Evolutionary conservation across 1,284 basidiomycete genomes (phyloP).

Genomic region (Chalciporus sp.): DNA sequence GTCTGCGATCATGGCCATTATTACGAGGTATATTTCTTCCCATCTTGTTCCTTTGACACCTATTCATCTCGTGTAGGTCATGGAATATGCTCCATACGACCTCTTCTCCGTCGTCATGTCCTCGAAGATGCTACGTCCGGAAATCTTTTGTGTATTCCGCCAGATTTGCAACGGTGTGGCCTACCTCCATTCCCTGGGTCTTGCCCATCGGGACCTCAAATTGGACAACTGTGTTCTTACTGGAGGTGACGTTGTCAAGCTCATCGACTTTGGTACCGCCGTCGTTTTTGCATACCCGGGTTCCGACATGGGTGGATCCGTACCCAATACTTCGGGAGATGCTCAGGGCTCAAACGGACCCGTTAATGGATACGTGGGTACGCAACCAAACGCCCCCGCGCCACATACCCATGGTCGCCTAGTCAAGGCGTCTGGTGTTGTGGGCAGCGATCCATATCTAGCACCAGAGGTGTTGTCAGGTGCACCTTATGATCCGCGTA

Average conservation of each 20-base stretch:
- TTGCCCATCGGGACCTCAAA: constrained; percentile 98
- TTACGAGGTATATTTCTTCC: constrained; percentile 76
- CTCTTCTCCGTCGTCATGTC: constrained; percentile 99
- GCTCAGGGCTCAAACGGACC: neutral
- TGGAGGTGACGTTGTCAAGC: constrained; percentile 89
- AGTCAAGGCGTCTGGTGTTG: constrained; percentile 85
- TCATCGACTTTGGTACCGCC: constrained; percentile 99
- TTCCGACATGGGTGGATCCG: constrained; percentile 42
- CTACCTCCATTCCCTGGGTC: constrained; percentile 96
- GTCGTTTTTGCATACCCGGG: constrained; percentile 99
- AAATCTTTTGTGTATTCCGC: constrained; percentile 99
- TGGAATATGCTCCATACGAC: constrained; percentile 99
- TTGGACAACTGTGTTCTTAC: constrained; percentile 99
- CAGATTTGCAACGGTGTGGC: constrained; percentile 99
- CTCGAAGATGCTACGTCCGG: constrained; percentile 95
- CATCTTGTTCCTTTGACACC: neutral
- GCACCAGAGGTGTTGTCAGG: constrained; percentile 90
- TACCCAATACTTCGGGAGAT: constrained; percentile 13
- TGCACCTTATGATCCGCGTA: constrained; percentile 84
- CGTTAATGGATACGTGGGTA: constrained; percentile 25
- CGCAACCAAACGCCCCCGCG: constrained; percentile 24
- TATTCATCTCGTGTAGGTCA: constrained; percentile 63
- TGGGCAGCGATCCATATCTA: constrained; percentile 97
- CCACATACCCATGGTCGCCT: constrained; percentile 53
- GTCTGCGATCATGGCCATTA: constrained; percentile 97